Percentiles rank a stretch among this genome's conserved stretches.
Evolutionary conservation across 352 stramenopile genomes (phyloP).

Genomic region (Halophytophthora batemanensis): DNA sequence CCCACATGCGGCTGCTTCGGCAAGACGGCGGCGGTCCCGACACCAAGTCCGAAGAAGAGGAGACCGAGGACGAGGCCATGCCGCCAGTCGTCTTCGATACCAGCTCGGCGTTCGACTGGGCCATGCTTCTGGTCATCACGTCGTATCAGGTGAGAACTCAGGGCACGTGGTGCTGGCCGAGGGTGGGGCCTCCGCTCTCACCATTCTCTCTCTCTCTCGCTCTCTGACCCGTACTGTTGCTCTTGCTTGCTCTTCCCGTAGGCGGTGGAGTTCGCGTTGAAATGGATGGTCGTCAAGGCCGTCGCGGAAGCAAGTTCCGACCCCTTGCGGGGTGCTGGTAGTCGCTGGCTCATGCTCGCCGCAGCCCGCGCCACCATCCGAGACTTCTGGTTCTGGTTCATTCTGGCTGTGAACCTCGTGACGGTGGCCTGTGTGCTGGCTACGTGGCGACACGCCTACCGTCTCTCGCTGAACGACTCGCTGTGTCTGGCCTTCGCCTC

Average conservation of each 20-base stretch:
- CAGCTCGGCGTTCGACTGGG: conserved; percentile 40
- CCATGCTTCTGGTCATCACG: conserved; percentile 35
- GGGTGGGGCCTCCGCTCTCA: too few relatives aligned
- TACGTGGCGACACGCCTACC: conserved; percentile 54
- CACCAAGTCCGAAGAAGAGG: too few relatives aligned
- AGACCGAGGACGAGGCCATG: conserved; percentile 22
- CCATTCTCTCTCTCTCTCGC: too few relatives aligned
- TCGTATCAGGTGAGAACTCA: conserved; percentile 42
- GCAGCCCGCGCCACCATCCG: conserved; percentile 19
- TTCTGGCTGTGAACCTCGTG: conserved; percentile 46
- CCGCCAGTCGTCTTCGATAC: conserved; percentile 48
- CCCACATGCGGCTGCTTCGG: conserved; percentile 20
- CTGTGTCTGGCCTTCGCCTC: conserved; percentile 61
- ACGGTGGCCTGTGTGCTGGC: conserved; percentile 48
- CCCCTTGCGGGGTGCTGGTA: neutral
- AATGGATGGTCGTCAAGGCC: conserved; percentile 29
- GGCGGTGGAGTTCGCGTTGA: conserved; percentile 41
- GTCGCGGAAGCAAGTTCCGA: conserved; percentile 10
- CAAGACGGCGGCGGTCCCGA: too few relatives aligned
- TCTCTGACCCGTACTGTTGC: too few relatives aligned
- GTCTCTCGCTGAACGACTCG: conserved; percentile 46
- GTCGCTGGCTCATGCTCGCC: conserved; percentile 9
- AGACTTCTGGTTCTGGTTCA: conserved; percentile 72
- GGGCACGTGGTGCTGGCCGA: neutral
- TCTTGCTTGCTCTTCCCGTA: conserved; percentile 13